Evolutionary conservation across 768 basidiomycete genomes (phyloP), one percentile per base, ranked within the genome.

Genomic region (Boletus sp.): DNA sequence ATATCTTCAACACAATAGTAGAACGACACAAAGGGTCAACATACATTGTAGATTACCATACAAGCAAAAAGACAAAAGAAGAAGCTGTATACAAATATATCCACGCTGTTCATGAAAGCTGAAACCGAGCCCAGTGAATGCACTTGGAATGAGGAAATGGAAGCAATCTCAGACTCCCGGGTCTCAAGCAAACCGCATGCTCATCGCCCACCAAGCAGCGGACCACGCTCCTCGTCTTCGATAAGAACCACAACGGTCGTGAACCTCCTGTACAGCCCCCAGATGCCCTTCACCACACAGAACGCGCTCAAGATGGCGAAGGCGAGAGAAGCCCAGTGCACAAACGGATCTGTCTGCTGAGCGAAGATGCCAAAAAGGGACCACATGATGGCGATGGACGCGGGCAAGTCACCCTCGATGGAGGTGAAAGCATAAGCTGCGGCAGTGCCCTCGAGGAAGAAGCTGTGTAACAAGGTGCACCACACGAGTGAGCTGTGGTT

Each of bases 401-500:
- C 97, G 4, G 94, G 91, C 25, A 98, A 79, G 67, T 98, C 97
- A 53, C 96, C 96, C 69, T 95, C 90, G 2, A 82, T 74, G 13
- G 86, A 84, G 21, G 90, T 88, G 80, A 96, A 96, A 35, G 95
- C 91, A 70, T 99, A 99, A 2, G 92, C 88, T n/a, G 85, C 90
- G 6, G 92, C 86, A 13, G 93, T 95, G 13, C 84, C 85, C 71
- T 95, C 92, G 57, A 95, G 85, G 85, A 95, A 95, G 77, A 96
- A 85, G 55, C 88, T 89, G 54, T 33, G 42, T 38, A 38, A 47
- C 30, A 55, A 38, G 32, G 33, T 41, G 46, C 43, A 34, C 49
- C 52, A 45, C 43, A 45, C 51, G 23, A 55, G 43, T 60, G 33
- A 51, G 47, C 50, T 47, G 54, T 25, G 30, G 37, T 34, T 37